These are phyloP conservation scores for Aspergillus cejpii DNA, from an alignment of 2,329 filamentous ascomycete genomes.

Conservation along the genomic window DNA sequence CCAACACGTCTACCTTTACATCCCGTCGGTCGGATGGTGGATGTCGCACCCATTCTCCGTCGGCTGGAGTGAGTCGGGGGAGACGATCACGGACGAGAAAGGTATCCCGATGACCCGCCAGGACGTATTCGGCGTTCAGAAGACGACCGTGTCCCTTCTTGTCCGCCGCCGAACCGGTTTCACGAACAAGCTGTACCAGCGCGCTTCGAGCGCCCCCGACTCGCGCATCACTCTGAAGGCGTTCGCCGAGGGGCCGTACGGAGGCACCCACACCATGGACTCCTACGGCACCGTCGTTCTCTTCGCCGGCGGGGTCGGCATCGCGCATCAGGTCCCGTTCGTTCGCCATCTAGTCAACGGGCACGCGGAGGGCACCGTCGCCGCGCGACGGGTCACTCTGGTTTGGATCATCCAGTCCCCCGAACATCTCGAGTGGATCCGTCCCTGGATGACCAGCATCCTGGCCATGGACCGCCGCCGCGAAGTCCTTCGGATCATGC, in stretches of 20 bases:
- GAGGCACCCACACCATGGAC: conserved; percentile 72
- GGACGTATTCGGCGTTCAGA: conserved; percentile 47
- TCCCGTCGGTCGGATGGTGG: conserved; percentile 59
- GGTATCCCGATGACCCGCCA: conserved; percentile 43
- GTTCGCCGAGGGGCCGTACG: conserved; percentile 84
- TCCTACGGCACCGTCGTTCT: conserved; percentile 90
- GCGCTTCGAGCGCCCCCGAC: conserved; percentile 51
- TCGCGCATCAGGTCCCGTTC: conserved; percentile 90
- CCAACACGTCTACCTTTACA: conserved; percentile 68
- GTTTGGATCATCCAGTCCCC: conserved; percentile 91
- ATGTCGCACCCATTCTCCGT: conserved; percentile 74
- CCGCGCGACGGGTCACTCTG: conserved; percentile 72
- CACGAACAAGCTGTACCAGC: conserved; percentile 72
- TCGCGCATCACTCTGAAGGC: conserved; percentile 59
- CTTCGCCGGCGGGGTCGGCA: conserved; percentile 87
- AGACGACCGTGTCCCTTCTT: conserved; percentile 66
- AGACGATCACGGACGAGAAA: conserved; percentile 41
- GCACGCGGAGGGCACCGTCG: conserved; percentile 63
- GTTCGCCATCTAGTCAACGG: conserved; percentile 68
- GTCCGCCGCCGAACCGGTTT: conserved; percentile 83
- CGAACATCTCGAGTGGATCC: conserved; percentile 86
- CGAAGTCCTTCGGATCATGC: conserved; percentile 74
- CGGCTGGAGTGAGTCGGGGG: conserved; percentile 61
- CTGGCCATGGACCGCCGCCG: conserved; percentile 72
- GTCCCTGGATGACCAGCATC: conserved; percentile 74